Evolutionary conservation across 345 rosid species (phyloP).

Genomic region (Citrus medica): DNA sequence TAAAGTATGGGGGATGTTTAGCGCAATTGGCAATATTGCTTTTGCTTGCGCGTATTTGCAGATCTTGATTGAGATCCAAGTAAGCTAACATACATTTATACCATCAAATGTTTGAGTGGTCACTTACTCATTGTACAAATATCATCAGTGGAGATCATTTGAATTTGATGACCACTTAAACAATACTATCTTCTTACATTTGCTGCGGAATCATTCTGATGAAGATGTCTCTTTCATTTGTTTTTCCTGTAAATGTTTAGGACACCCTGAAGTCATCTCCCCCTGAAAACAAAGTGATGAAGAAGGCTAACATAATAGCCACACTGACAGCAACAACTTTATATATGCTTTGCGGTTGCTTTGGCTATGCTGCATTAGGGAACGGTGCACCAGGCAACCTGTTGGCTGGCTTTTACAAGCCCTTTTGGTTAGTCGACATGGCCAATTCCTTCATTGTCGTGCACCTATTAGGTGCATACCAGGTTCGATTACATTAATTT

Average conservation of each 20-base stretch:
- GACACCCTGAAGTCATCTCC: conserved; percentile 51
- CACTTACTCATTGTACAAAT: no score
- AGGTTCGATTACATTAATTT: background rate
- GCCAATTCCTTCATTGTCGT: conserved; percentile 16
- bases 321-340: conserved; percentile 35
- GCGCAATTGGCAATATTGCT: conserved; percentile 25
- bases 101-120: background rate
- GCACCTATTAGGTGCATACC: conserved; percentile 20
- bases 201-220: no score
- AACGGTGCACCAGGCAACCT: conserved; percentile 16
- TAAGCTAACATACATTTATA: background rate
- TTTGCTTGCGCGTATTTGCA: conserved; percentile 20
- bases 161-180: no score
- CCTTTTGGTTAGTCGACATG: conserved; percentile 16
- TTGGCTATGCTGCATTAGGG: conserved; percentile 16
- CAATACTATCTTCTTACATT: no score
- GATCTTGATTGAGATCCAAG: conserved; percentile 22
- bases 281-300: conserved; percentile 44
- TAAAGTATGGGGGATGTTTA: conserved; percentile 21
- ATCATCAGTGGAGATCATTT: no score
- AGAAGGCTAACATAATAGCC: conserved; percentile 39
- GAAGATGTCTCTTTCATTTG: background rate
- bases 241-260: conserved; percentile 10
- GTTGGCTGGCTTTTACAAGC: conserved; percentile 18
- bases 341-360: conserved; percentile 27